Percentiles rank a stretch among this genome's conserved stretches.
phyloP scores from a whole-genome alignment of 2,329 filamentous ascomycete species.

The Dothistroma pini region DNA sequence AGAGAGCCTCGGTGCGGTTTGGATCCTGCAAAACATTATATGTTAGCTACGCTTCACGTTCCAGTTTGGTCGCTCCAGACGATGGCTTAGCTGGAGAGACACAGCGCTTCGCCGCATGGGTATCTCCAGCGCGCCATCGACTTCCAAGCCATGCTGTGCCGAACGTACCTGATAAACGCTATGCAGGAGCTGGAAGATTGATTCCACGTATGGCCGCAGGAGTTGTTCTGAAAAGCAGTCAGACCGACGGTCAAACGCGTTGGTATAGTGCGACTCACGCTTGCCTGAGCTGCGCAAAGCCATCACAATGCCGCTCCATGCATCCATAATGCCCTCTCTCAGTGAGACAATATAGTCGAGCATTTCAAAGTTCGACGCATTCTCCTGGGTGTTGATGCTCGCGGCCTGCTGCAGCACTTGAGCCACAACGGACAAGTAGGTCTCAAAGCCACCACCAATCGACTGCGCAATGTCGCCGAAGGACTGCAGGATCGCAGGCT shows the following conservation, averaged over 20 bases:
- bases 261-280: constrained; percentile 51
- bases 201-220: constrained; percentile 73
- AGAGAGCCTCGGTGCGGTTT: constrained; percentile 85
- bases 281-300: constrained; percentile 83
- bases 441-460: constrained; percentile 87
- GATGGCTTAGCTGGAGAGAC: no score
- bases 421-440: constrained; percentile 86
- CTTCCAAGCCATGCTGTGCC: no score
- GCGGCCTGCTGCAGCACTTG: constrained; percentile 93
- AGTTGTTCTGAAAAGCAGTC: constrained; percentile 53
- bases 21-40: no score
- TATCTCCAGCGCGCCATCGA: no score
- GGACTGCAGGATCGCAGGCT: constrained; percentile 95
- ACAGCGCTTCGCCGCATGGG: no score
- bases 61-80: no score
- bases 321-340: constrained; percentile 97
- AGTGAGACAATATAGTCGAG: constrained; percentile 93
- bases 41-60: no score
- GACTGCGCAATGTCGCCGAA: constrained; percentile 97
- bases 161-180: constrained; percentile 72
- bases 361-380: constrained; percentile 72
- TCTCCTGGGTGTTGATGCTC: constrained; percentile 66
- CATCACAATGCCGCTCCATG: constrained; percentile 94
- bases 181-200: constrained; percentile 83
- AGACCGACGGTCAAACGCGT: constrained; percentile 25